Base-by-base conservation (phyloP, 225 moss, liverwort and hornwort species). In the Physcomitrellopsis africana region DNA sequence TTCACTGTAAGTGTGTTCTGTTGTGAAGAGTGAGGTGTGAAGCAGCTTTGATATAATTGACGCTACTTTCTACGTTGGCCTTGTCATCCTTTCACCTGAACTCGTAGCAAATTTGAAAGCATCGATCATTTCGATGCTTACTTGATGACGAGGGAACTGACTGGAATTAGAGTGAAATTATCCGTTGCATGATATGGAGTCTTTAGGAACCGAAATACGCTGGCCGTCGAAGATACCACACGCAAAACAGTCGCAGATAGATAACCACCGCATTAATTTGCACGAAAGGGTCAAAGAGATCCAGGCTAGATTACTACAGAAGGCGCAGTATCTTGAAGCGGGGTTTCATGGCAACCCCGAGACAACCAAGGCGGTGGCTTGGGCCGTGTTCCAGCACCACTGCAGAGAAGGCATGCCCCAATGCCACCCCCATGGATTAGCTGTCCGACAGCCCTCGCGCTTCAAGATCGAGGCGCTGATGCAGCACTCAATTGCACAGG, bases 401-500 rank as follows among this genome's bases (percentile, higher is more conserved):
- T 72, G 84, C 4, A 82, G 80, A 27, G 80, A 72, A 8, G 81
- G 79, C 22, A 27, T 69, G 7, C 51, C 59, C n/a, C 74, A 74
- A 1, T 26, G 52, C 72, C 78, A 63, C 41, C 14, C 72, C 58
- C 80, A 69, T 23, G 32, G 63, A 14, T 10, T 57, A 2, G 42
- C 80, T 27, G 42, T 75, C 12, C 80, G 82, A 16, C 74, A 80
- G 26, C 74, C 77, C 0, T 54, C 80, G 0, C 84, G 87, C 3
- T 87, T 87, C 80, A 87, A 85, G 80, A 87, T 87, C 41, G 87
- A 87, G 75, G 87, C 87, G 16, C 82, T 80, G 62, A 87, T 80
- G 87, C 82, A 66, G 69, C 77, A 82, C 3, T 81, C 72, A 65
- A 27, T 73, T 32, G 60, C 60, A 37, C 83, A 81, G 55, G 57